Evolutionary conservation across 352 stramenopile genomes (phyloP).

Genomic region (Sclerospora graminicola): DNA sequence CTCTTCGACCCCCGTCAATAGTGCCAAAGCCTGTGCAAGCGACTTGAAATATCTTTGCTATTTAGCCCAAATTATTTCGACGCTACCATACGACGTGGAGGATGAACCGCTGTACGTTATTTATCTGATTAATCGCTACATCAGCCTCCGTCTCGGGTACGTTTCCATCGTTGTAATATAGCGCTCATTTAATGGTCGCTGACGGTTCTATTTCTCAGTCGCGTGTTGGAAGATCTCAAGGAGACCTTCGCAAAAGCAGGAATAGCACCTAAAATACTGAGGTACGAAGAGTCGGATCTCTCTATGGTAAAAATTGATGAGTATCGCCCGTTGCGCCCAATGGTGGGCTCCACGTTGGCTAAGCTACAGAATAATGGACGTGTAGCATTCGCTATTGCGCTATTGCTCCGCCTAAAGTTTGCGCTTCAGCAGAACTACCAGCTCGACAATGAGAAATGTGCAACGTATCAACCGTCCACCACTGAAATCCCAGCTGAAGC

Average conservation of each 20-base stretch:
- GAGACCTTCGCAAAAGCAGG: constrained; percentile 32
- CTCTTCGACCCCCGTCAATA: constrained; percentile 3
- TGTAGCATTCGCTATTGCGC: constrained; percentile 44
- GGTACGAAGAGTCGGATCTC: constrained; percentile 44
- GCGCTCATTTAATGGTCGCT: background rate
- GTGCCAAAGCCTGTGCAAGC: constrained; percentile 5
- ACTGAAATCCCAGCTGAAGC: constrained; percentile 15
- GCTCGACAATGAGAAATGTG: constrained; percentile 70
- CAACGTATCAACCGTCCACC: constrained; percentile 60
- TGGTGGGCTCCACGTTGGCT: constrained; percentile 4
- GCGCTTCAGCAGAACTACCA: constrained; percentile 55
- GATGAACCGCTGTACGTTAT: constrained; percentile 82
- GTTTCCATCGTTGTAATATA: constrained; percentile 5
- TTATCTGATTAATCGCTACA: constrained; percentile 78
- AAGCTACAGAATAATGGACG: constrained; percentile 10
- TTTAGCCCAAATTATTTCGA: constrained; percentile 49
- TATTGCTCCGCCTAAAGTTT: constrained; percentile 70
- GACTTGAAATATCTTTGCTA: constrained; percentile 72
- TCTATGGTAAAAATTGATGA: constrained; percentile 27
- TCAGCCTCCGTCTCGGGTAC: constrained; percentile 74
- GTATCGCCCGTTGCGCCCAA: constrained; percentile 10
- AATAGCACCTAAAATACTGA: constrained; percentile 22
- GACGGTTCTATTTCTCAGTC: constrained; percentile 19
- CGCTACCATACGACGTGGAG: constrained; percentile 69
- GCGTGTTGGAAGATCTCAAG: constrained; percentile 41